These are phyloP conservation scores for Trichoderma koningiopsis DNA, from an alignment of 2,329 filamentous ascomycete species.

Conservation along the genomic window DNA sequence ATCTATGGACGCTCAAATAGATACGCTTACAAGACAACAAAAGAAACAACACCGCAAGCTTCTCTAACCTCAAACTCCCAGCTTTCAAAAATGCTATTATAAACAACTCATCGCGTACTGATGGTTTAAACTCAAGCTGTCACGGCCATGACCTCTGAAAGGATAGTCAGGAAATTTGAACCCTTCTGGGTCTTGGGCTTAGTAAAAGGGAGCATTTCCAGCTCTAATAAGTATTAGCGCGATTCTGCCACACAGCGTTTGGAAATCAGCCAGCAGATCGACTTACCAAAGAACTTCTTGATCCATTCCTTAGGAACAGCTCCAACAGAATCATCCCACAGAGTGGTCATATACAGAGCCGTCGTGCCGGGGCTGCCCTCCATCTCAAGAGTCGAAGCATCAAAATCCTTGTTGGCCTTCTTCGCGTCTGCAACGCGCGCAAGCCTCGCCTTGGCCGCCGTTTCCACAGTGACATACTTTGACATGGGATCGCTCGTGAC, in stretches of 20 bases:
- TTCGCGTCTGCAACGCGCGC: constrained; percentile 6
- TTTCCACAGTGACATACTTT: constrained; percentile 13
- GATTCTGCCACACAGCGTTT: not conserved
- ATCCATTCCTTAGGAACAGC: constrained; percentile 12
- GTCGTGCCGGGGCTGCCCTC: constrained; percentile 2
- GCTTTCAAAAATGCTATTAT: not conserved
- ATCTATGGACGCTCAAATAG: not conserved
- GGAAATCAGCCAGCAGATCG: not conserved
- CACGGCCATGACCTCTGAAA: not conserved
- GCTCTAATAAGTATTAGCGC: not conserved
- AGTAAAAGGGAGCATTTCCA: not conserved
- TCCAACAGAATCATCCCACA: constrained; percentile 14
- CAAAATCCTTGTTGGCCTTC: not conserved
- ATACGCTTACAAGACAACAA: not conserved
- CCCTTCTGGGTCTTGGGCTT: constrained; percentile 6
- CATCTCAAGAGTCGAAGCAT: not conserved
- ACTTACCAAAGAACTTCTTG: constrained; percentile 20
- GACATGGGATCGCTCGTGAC: not conserved
- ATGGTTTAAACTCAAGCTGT: not conserved
- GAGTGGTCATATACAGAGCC: not conserved
- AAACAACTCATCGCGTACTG: not conserved
- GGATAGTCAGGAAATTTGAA: not conserved
- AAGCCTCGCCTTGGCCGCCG: constrained; percentile 12
- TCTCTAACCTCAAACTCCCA: not conserved
- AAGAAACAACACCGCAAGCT: not conserved